phyloP scores from a whole-genome alignment of 169 alveolate species.

The Toxoplasma gondii region DNA sequence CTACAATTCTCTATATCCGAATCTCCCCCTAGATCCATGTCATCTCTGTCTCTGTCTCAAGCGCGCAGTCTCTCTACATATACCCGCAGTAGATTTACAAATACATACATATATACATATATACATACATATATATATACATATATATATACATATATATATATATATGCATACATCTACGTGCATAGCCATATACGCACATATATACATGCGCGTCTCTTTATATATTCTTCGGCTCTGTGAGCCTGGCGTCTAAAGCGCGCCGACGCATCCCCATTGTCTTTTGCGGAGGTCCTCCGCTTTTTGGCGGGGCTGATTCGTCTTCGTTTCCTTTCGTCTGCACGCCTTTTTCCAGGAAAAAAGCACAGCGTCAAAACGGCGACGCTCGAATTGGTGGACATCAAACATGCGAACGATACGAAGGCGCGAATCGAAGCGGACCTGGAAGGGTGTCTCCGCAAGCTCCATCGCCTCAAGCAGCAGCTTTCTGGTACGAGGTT shows the following conservation, averaged over 20 bases:
- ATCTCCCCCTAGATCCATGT: too few species aligned
- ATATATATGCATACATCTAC: neutral
- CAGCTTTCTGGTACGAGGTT: neutral
- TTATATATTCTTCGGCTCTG: too few species aligned
- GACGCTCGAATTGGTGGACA: constrained; percentile 47
- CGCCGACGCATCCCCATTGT: too few species aligned
- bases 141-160: neutral
- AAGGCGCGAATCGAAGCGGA: constrained; percentile 22
- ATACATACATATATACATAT: neutral
- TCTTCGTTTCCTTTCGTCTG: neutral
- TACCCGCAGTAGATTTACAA: neutral
- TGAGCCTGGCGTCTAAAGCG: too few species aligned
- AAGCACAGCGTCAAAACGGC: constrained; percentile 37
- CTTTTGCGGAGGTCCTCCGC: neutral
- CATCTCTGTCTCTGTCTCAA: too few species aligned
- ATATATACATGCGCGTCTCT: too few species aligned
- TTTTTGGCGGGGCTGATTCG: neutral
- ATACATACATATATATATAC: neutral
- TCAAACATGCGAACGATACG: constrained; percentile 33
- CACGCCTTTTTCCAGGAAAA: neutral
- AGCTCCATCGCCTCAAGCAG: constrained; percentile 38
- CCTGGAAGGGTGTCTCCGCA: constrained; percentile 36
- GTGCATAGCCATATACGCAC: too few species aligned
- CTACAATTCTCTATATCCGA: too few species aligned
- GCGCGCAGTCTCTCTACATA: neutral